phyloP scores from a whole-genome alignment of 23 red algal species.

The Gracilariopsis chorda region DNA sequence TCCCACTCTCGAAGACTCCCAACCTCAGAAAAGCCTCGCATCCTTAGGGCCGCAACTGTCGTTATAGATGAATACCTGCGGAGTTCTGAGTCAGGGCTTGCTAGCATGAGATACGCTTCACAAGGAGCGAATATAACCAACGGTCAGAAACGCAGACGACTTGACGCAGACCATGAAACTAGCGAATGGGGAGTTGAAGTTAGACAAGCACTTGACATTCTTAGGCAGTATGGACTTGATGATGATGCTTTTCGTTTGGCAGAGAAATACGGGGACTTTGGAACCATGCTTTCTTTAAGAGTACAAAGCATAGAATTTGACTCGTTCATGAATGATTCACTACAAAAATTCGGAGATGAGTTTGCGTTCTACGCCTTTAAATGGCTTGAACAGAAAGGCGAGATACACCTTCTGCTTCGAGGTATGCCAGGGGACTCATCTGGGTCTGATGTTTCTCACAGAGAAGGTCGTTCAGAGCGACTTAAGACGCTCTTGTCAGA shows the following conservation, averaged over 20 bases:
- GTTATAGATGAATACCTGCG: constrained; percentile 36
- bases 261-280: constrained; percentile 53
- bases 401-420: constrained; percentile 25
- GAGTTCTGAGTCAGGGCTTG: background rate
- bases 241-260: constrained; percentile 43
- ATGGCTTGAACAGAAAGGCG: constrained; percentile 53
- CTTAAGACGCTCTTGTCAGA: constrained; percentile 22
- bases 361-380: constrained; percentile 49
- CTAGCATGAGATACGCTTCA: background rate
- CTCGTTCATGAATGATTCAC: constrained; percentile 12
- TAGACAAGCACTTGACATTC: background rate
- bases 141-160: constrained; percentile 38
- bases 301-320: constrained; percentile 19
- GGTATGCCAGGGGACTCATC: background rate
- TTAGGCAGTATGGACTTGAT: constrained; percentile 23
- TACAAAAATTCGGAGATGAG: constrained; percentile 51
- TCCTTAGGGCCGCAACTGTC: background rate
- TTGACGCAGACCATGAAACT: background rate
- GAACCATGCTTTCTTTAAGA: constrained; percentile 46
- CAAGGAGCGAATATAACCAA: background rate
- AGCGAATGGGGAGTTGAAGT: constrained; percentile 26
- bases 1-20: background rate
- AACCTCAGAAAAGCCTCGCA: background rate
- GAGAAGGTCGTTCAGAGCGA: constrained; percentile 10
- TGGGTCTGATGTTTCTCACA: background rate